Percentiles rank a stretch among this genome's conserved stretches.
Evolutionary conservation across 177 flowering plant species (phyloP).

Genomic region (Vitis hybrid): DNA sequence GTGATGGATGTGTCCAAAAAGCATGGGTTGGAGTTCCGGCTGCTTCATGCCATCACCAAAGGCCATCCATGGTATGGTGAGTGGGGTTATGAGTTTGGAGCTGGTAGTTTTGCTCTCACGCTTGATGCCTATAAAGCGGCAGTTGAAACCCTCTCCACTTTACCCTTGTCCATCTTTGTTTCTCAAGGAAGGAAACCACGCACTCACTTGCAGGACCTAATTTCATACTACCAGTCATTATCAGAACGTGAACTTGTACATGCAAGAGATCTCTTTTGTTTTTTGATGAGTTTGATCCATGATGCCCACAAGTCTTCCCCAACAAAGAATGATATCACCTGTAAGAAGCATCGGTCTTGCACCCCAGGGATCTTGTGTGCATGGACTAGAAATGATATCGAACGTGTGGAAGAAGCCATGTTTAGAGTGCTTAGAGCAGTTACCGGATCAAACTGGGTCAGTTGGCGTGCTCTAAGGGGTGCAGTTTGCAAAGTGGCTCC

Average conservation of each 20-base stretch:
- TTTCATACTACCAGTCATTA: conserved; percentile 58
- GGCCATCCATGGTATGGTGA: conserved; percentile 92
- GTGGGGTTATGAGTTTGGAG: conserved; percentile 91
- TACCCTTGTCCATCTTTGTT: conserved; percentile 44
- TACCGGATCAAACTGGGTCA: conserved; percentile 60
- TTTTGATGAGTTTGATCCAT: conserved; percentile 48
- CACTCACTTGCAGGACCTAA: conserved; percentile 45
- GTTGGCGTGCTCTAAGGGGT: conserved; percentile 67
- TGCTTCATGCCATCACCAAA: conserved; percentile 70
- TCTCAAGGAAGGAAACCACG: conserved; percentile 41
- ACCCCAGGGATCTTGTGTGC: conserved; percentile 30
- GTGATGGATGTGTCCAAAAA: conserved; percentile 95
- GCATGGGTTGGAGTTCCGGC: conserved; percentile 73
- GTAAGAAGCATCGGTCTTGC: conserved; percentile 14
- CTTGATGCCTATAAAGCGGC: conserved; percentile 51
- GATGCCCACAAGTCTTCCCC: conserved; percentile 29
- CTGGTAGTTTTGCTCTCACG: conserved; percentile 81
- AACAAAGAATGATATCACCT: conserved; percentile 18
- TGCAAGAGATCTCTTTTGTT: conserved; percentile 55
- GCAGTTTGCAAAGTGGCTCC: conserved; percentile 56
- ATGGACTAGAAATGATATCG: conserved; percentile 62
- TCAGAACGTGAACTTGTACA: conserved; percentile 46
- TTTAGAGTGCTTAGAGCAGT: conserved; percentile 69
- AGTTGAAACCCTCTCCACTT: conserved; percentile 44
- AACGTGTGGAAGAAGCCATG: conserved; percentile 63